Evolutionary conservation across 164 flowering plant species (phyloP).

Genomic region (Saururus chinensis): DNA sequence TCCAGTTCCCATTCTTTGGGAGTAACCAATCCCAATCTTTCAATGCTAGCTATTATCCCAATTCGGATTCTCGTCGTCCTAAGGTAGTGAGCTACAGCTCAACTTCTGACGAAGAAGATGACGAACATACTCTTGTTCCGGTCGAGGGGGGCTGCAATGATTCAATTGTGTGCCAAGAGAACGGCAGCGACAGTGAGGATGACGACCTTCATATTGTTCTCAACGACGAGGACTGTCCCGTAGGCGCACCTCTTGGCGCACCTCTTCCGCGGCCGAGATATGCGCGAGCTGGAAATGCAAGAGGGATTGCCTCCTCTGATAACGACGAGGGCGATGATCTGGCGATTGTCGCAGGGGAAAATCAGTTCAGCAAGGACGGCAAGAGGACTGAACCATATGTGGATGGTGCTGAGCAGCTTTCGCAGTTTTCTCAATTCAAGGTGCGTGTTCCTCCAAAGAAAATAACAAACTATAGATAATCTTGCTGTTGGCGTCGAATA

Average conservation of each 20-base stretch:
- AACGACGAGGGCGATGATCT: constrained; percentile 16
- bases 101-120: not conserved
- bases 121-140: not conserved
- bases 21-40: not conserved
- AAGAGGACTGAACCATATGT: constrained; percentile 1
- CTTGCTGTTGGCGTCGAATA: too few species aligned
- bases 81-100: too few species aligned
- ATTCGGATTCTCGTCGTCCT: not conserved
- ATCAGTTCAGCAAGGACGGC: constrained; percentile 9
- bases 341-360: constrained; percentile 11
- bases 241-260: not conserved
- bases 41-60: not conserved
- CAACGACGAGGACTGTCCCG: constrained; percentile 31
- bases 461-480: too few species aligned
- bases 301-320: constrained; percentile 9
- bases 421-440: constrained; percentile 26
- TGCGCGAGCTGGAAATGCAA: constrained; percentile 1
- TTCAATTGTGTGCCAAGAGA: not conserved
- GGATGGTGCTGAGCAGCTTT: not conserved
- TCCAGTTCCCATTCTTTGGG: constrained; percentile 30
- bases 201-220: constrained; percentile 41
- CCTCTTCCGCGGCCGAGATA: not conserved
- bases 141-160: constrained; percentile 4
- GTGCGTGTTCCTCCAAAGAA: constrained; percentile 4
- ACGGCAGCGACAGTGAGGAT: constrained; percentile 45